A percentile compares a stretch with the other conserved stretches of the same genome.
Conservation (phyloP, 2,329 filamentous ascomycete genomes). For the Alternaria sp. region DNA sequence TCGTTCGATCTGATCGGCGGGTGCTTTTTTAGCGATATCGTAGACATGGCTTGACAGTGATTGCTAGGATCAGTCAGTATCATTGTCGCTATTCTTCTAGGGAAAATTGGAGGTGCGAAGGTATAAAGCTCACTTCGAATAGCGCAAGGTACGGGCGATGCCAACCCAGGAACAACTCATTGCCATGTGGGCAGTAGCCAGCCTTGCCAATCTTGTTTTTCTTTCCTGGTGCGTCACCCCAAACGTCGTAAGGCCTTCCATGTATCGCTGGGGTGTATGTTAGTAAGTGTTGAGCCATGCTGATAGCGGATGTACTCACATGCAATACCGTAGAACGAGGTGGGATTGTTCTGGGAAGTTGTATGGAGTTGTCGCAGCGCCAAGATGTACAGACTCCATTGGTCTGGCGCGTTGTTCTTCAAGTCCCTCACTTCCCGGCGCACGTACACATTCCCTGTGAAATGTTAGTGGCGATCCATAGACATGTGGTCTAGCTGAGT, state of each 20-base stretch:
- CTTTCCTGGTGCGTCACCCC: slow-evolving; percentile 36
- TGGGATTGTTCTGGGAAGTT: slow-evolving; percentile 64
- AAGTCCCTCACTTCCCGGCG: slow-evolving; percentile 74
- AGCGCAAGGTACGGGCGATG: slow-evolving; percentile 79
- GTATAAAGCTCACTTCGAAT: slow-evolving; percentile 56
- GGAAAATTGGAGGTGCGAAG: no score
- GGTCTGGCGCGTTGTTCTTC: slow-evolving; percentile 61
- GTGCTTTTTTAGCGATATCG: slow-evolving; percentile 22
- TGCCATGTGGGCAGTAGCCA: slow-evolving; percentile 80
- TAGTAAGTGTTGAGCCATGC: neutral
- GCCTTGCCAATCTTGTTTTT: slow-evolving; percentile 39
- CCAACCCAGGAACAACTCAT: slow-evolving; percentile 82
- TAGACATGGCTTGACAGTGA: slow-evolving; percentile 33
- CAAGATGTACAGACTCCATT: slow-evolving; percentile 78
- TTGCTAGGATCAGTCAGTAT: slow-evolving; percentile 29
- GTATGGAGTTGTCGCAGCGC: slow-evolving; percentile 74
- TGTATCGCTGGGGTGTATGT: slow-evolving; percentile 37
- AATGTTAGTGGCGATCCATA: neutral
- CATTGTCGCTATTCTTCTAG: no score
- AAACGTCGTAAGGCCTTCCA: slow-evolving; percentile 44
- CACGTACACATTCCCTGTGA: slow-evolving; percentile 35
- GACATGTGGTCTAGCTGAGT: accelerated
- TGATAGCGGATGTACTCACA: slow-evolving; percentile 56
- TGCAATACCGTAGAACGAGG: slow-evolving; percentile 79
- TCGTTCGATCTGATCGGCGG: slow-evolving; percentile 19